phyloP scores from a whole-genome alignment of 1,284 basidiomycete species.

The Ustilago nuda region DNA sequence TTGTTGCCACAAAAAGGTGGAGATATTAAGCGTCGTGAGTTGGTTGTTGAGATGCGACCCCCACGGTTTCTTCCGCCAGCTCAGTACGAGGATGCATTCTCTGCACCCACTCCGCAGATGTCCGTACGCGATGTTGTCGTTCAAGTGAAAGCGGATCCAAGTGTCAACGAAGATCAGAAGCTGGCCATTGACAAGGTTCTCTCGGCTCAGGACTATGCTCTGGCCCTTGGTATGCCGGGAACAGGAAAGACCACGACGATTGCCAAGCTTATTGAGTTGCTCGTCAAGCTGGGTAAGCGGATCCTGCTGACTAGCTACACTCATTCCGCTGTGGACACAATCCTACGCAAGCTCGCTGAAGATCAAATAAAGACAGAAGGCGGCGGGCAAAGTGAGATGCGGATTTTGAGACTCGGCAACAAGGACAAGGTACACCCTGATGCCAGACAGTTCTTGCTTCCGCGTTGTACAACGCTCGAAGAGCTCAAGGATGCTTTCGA shows the following conservation, averaged over 20 bases:
- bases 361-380: conserved; percentile 71
- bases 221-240: conserved; percentile 96
- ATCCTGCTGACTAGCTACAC: conserved; percentile 93
- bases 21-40: conserved; percentile 73
- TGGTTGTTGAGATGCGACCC: conserved; percentile 82
- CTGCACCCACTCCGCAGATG: neutral
- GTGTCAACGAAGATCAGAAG: conserved; percentile 81
- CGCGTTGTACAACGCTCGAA: conserved; percentile 71
- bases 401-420: conserved; percentile 87
- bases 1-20: conserved; percentile 74
- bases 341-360: conserved; percentile 78
- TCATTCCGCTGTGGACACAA: conserved; percentile 96
- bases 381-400: conserved; percentile 20
- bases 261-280: conserved; percentile 82
- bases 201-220: conserved; percentile 85
- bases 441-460: conserved; percentile 76
- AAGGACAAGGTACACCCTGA: conserved; percentile 80
- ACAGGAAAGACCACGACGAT: conserved; percentile 98
- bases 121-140: neutral
- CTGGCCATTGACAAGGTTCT: conserved; percentile 81
- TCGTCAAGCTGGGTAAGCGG: conserved; percentile 84
- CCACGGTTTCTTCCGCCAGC: conserved; percentile 74
- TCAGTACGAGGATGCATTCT: conserved; percentile 4
- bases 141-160: conserved; percentile 27
- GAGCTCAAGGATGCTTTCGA: conserved; percentile 79